Evolutionary conservation across 2,329 filamentous ascomycete genomes (phyloP).

Genomic region (Penicillium decumbens): DNA sequence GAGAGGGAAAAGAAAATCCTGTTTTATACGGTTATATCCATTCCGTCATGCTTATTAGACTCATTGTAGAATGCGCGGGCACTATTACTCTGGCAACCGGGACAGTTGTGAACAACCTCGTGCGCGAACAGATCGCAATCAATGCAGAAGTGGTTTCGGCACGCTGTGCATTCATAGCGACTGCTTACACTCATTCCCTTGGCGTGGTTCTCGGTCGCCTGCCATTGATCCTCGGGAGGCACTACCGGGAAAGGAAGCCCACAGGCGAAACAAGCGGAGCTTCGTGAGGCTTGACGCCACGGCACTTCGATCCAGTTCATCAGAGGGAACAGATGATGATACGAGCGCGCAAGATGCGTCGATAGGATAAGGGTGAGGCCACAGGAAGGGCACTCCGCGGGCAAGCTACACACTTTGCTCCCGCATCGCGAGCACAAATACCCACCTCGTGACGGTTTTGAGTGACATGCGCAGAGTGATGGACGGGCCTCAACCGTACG

Average conservation of each 20-base stretch:
- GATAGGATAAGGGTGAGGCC: slow-evolving; percentile 88
- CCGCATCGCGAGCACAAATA: slow-evolving; percentile 87
- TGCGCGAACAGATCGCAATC: slow-evolving; percentile 96
- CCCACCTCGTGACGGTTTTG: slow-evolving; percentile 72
- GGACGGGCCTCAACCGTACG: slow-evolving; percentile 67
- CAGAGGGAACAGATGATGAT: slow-evolving; percentile 87
- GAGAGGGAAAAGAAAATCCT: background rate
- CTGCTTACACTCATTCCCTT: slow-evolving; percentile 78
- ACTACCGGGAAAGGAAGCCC: slow-evolving; percentile 63
- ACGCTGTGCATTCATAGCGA: slow-evolving; percentile 84
- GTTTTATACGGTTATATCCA: slow-evolving; percentile 29
- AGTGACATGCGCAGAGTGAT: slow-evolving; percentile 88
- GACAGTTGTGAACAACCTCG: slow-evolving; percentile 92
- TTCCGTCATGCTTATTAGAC: slow-evolving; percentile 28
- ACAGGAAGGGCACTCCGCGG: slow-evolving; percentile 86
- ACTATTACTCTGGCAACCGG: slow-evolving; percentile 65
- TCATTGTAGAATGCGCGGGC: slow-evolving; percentile 3
- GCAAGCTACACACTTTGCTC: slow-evolving; percentile 82
- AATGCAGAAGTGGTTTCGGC: slow-evolving; percentile 88
- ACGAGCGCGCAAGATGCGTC: slow-evolving; percentile 86
- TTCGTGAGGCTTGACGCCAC: slow-evolving; percentile 65
- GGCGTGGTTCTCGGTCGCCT: slow-evolving; percentile 32
- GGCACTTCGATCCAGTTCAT: slow-evolving; percentile 86
- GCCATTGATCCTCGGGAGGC: slow-evolving; percentile 38
- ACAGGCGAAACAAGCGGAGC: slow-evolving; percentile 72